A percentile compares a stretch with the other conserved stretches of the same genome.
Evolutionary conservation across 106 monocot species (phyloP).

Genomic region (Narthecium ossifragum): DNA sequence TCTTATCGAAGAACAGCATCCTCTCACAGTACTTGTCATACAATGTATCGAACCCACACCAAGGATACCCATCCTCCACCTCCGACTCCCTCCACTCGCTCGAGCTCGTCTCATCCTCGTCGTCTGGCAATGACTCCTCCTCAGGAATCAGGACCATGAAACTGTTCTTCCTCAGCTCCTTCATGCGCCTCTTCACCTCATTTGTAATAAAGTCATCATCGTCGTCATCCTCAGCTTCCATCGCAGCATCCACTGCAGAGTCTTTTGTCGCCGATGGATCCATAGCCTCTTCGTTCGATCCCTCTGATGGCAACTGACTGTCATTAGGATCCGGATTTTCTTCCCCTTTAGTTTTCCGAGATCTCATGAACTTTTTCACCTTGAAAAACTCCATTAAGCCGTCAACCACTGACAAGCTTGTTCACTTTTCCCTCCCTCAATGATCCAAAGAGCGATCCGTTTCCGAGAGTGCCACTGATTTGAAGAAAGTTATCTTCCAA

Average conservation of each 20-base stretch:
- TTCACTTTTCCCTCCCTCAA: not conserved
- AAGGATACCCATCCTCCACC: slow-evolving; percentile 27
- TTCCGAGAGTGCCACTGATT: not conserved
- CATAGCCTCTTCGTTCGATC: slow-evolving; percentile 13
- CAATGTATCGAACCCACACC: slow-evolving; percentile 63
- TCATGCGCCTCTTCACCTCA: slow-evolving; percentile 89
- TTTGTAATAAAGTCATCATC: slow-evolving; percentile 96
- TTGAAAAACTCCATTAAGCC: slow-evolving; percentile 70
- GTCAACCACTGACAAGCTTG: not conserved
- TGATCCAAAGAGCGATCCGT: not conserved
- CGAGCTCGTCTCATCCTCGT: slow-evolving; percentile 58
- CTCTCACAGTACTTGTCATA: slow-evolving; percentile 74
- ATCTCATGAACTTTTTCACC: slow-evolving; percentile 29
- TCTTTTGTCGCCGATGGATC: slow-evolving; percentile 12
- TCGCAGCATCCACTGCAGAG: not conserved
- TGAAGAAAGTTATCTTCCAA: too few relatives aligned
- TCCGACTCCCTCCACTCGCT: slow-evolving; percentile 67
- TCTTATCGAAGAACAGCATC: slow-evolving; percentile 87
- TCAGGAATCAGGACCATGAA: slow-evolving; percentile 99
- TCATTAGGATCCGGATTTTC: slow-evolving; percentile 14
- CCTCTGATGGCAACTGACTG: not conserved
- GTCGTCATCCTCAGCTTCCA: slow-evolving; percentile 51
- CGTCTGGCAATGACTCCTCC: slow-evolving; percentile 58
- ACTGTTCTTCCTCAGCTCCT: slow-evolving; percentile 91
- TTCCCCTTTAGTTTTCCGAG: slow-evolving; percentile 19